A percentile compares a stretch with the other conserved stretches of the same genome.
phyloP scores from a whole-genome alignment of 2,329 filamentous ascomycete genomes.

The Fusarium sp. region DNA sequence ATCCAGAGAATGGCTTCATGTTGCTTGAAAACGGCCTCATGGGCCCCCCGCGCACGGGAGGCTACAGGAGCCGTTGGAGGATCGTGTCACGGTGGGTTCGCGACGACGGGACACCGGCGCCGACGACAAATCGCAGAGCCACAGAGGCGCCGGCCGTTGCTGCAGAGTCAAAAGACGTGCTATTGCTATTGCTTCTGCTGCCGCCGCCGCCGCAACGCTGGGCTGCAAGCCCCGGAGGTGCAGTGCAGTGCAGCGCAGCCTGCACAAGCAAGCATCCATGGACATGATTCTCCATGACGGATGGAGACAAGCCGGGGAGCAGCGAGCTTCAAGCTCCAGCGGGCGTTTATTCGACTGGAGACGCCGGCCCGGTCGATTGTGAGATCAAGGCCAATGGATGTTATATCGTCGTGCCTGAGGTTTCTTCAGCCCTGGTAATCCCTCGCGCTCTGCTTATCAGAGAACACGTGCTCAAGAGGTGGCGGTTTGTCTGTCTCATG shows the following conservation, averaged over 20 bases:
- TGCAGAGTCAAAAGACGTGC: slow-evolving; percentile 19
- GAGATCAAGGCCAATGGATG: background rate
- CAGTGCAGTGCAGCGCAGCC: background rate
- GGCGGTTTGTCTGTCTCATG: slow-evolving; percentile 16
- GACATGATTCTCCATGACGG: slow-evolving; percentile 24
- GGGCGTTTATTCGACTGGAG: background rate
- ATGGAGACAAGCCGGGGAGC: slow-evolving; percentile 12
- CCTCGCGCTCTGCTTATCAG: background rate
- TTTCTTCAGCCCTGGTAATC: background rate
- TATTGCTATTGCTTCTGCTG: background rate
- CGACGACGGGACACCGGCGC: slow-evolving; percentile 22
- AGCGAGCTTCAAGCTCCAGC: background rate
- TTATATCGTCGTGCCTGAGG: background rate
- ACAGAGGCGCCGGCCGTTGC: slow-evolving; percentile 5
- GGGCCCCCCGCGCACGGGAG: slow-evolving; percentile 17
- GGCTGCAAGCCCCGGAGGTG: slow-evolving; percentile 17
- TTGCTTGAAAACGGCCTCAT: slow-evolving; percentile 14
- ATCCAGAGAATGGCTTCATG: slow-evolving; percentile 23
- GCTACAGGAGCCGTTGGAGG: slow-evolving; percentile 37
- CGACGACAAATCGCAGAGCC: slow-evolving; percentile 8
- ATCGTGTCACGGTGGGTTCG: slow-evolving; percentile 35
- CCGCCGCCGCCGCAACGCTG: slow-evolving; percentile 13
- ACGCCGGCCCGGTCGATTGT: background rate
- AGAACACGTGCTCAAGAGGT: slow-evolving; percentile 9
- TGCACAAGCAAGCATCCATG: slow-evolving; percentile 18